Evolutionary conservation across 768 basidiomycete genomes (phyloP).

Genomic region (Hebeloma cylindrosporum): DNA sequence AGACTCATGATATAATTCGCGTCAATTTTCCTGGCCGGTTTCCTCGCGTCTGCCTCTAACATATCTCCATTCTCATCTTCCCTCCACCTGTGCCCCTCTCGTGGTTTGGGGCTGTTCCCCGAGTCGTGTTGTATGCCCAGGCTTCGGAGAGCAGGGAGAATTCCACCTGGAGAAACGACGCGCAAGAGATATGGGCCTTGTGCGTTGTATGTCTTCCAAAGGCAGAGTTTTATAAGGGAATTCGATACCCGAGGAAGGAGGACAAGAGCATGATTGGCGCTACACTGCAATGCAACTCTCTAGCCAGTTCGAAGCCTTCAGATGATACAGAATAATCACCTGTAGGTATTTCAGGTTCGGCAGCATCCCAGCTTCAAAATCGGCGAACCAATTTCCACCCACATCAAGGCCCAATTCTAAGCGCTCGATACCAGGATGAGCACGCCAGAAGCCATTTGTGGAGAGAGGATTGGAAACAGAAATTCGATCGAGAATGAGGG

Average conservation of each 20-base stretch:
- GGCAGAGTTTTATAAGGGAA: background rate
- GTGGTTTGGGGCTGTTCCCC: background rate
- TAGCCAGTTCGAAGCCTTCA: background rate
- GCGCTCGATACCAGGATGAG: background rate
- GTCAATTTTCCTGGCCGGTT: background rate
- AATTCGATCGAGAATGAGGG: background rate
- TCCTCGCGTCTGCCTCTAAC: too few species aligned
- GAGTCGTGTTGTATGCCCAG: constrained; percentile 1
- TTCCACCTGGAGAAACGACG: background rate
- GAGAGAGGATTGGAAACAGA: background rate
- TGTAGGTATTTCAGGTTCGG: constrained; percentile 2
- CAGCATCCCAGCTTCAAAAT: constrained; percentile 2
- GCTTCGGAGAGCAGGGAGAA: constrained; percentile 1
- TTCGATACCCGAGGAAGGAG: background rate
- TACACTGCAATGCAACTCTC: background rate
- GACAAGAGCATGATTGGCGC: background rate
- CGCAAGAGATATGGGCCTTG: constrained; percentile 4
- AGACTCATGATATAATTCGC: background rate
- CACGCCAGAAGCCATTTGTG: background rate
- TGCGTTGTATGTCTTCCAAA: constrained; percentile 1
- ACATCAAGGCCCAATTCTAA: background rate
- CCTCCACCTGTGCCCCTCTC: background rate
- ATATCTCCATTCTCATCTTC: background rate
- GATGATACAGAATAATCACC: background rate
- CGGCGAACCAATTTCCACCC: background rate